Percentiles rank a stretch among this genome's conserved stretches.
phyloP scores from a whole-genome alignment of 2,329 filamentous ascomycete genomes.

The Bretziella fagacearum region DNA sequence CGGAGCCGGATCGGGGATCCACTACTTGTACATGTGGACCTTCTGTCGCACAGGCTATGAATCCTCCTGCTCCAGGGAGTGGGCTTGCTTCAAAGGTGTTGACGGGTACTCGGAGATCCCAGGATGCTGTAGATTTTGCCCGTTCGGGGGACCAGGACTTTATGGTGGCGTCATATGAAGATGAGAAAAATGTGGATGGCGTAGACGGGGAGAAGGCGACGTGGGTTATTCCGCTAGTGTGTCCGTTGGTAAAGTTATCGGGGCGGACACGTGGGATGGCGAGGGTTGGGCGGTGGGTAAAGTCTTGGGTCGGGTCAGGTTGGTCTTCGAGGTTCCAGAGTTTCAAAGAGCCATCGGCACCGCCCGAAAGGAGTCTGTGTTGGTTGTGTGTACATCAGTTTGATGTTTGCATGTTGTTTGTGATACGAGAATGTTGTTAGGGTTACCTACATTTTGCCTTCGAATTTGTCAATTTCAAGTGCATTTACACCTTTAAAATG shows the following conservation, averaged over 20 bases:
- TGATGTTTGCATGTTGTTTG: neutral
- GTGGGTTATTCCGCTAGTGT: slow-evolving; percentile 59
- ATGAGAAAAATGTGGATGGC: slow-evolving; percentile 55
- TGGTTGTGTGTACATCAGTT: too few species aligned
- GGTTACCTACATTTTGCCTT: slow-evolving; percentile 48
- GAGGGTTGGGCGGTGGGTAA: slow-evolving; percentile 37
- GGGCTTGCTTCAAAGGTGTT: slow-evolving; percentile 67
- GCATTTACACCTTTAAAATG: slow-evolving; percentile 67
- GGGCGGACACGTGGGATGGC: slow-evolving; percentile 29
- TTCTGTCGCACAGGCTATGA: slow-evolving; percentile 79
- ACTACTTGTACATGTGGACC: slow-evolving; percentile 70
- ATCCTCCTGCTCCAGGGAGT: slow-evolving; percentile 41
- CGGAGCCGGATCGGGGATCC: slow-evolving; percentile 30
- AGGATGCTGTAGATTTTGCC: slow-evolving; percentile 44
- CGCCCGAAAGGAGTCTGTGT: slow-evolving; percentile 62
- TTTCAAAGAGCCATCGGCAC: slow-evolving; percentile 67
- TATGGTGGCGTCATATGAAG: slow-evolving; percentile 60
- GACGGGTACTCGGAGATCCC: slow-evolving; percentile 49
- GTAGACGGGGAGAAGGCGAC: slow-evolving; percentile 68
- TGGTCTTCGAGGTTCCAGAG: slow-evolving; percentile 67
- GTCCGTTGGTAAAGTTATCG: slow-evolving; percentile 22
- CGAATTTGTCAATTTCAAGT: slow-evolving; percentile 65
- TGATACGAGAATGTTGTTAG: neutral
- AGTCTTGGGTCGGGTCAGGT: slow-evolving; percentile 26
- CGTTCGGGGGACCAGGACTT: slow-evolving; percentile 57